A percentile compares a stretch with the other conserved stretches of the same genome.
phyloP scores from a whole-genome alignment of 495 filamentous ascomycete genomes.

The Usnea hakonensis region DNA sequence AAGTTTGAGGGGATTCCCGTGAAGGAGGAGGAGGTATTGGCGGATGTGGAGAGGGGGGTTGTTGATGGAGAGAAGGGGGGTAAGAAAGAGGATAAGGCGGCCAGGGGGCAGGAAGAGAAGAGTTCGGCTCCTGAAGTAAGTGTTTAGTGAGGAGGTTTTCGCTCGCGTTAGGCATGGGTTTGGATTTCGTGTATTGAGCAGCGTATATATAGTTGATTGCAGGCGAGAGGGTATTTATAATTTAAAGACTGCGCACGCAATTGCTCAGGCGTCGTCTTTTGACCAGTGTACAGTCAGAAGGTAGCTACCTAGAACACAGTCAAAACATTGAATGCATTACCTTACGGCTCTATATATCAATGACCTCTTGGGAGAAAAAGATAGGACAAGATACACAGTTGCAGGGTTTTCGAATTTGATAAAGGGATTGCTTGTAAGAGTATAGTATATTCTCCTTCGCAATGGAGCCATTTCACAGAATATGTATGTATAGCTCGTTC shows the following conservation, averaged over 20 bases:
- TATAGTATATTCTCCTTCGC: no score
- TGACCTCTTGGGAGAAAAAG: no score
- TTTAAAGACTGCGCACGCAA: no score
- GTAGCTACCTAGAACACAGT: no score
- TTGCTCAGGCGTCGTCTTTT: no score
- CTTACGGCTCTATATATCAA: no score
- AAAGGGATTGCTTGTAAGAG: no score
- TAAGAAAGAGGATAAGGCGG: not conserved
- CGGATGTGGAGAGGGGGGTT: slow-evolving; percentile 22
- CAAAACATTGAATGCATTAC: no score
- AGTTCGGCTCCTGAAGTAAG: not conserved
- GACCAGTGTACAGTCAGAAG: no score
- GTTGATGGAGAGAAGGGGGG: slow-evolving; percentile 16
- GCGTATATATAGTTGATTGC: not conserved
- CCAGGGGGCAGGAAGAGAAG: slow-evolving; percentile 4
- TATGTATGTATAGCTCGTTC: not conserved
- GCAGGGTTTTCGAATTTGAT: no score
- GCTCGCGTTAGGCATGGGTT: not conserved
- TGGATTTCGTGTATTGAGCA: not conserved
- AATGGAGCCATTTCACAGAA: no score
- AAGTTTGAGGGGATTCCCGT: slow-evolving; percentile 24
- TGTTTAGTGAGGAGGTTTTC: not conserved
- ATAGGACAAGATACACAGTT: no score
- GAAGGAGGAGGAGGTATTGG: slow-evolving; percentile 17
- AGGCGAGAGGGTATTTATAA: not conserved